A percentile compares a stretch with the other conserved stretches of the same genome.
Evolutionary conservation across 75 land plant species (phyloP).

Genomic region (Pseudotsuga menziesii): DNA sequence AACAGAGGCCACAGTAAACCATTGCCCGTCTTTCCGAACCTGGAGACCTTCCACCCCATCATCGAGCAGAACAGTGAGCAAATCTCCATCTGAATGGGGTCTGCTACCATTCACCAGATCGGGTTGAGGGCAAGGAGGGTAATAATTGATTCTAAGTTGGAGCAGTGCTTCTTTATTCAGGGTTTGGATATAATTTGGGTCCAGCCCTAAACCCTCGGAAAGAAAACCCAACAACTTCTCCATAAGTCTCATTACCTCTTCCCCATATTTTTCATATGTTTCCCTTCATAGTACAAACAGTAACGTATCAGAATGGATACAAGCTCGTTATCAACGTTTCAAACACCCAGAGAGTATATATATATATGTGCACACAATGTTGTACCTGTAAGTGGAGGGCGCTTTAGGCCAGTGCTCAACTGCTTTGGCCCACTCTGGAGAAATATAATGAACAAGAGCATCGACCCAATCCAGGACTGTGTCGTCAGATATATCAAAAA

Average conservation of each 20-base stretch:
- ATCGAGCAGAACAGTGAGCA: constrained; percentile 44
- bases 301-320: background rate
- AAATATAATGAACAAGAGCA: constrained; percentile 10
- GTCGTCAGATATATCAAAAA: constrained; percentile 4
- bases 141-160: constrained; percentile 12
- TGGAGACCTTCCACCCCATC: constrained; percentile 51
- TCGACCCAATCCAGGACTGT: constrained; percentile 11
- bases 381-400: constrained; percentile 6
- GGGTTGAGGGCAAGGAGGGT: constrained; percentile 58
- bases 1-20: constrained; percentile 23
- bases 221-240: background rate
- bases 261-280: background rate
- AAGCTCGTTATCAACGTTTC: background rate
- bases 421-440: background rate
- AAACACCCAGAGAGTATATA: background rate
- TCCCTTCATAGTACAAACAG: background rate
- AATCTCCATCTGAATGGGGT: constrained; percentile 43
- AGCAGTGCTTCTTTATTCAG: background rate
- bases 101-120: constrained; percentile 31
- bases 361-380: too few relatives aligned
- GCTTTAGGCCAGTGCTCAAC: constrained; percentile 8
- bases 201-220: background rate
- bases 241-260: background rate
- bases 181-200: background rate
- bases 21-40: constrained; percentile 24